phyloP scores from a whole-genome alignment of 345 rosid genomes.

The Dipteronia dyeriana region DNA sequence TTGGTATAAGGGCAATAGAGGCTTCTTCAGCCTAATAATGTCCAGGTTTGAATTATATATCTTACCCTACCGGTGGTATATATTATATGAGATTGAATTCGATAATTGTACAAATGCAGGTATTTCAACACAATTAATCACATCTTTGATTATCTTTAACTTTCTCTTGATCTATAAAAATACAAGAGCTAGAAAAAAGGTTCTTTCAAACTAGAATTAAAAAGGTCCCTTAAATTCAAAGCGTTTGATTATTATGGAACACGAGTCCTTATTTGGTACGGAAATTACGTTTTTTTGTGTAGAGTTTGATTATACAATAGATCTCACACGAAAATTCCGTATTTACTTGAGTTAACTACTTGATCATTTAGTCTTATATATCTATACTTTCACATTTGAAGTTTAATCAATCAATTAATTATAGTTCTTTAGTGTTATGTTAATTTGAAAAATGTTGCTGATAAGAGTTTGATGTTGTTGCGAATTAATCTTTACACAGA shows the following conservation, averaged over 20 bases:
- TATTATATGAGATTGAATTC: background rate
- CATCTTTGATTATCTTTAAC: background rate
- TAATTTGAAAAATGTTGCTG: constrained; percentile 7
- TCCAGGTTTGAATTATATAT: too few species aligned
- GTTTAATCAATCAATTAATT: background rate
- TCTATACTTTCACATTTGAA: background rate
- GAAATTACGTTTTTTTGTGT: too few species aligned
- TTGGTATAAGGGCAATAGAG: too few species aligned
- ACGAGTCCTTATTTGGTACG: too few species aligned
- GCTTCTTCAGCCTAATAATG: too few species aligned
- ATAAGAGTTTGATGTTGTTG: background rate
- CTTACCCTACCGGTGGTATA: too few species aligned
- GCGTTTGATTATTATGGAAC: too few species aligned
- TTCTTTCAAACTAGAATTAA: too few species aligned
- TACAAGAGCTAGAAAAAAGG: too few species aligned
- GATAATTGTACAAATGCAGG: background rate
- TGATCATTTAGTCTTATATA: background rate
- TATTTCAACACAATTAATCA: background rate
- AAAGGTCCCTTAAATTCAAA: too few species aligned
- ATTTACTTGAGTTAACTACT: background rate
- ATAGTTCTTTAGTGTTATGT: background rate
- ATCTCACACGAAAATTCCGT: too few species aligned
- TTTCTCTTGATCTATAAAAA: background rate
- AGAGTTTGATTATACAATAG: too few species aligned
- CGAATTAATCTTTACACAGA: background rate